Base-by-base conservation (phyloP, 164 flowering plant genomes). In the Malania oleifera region DNA sequence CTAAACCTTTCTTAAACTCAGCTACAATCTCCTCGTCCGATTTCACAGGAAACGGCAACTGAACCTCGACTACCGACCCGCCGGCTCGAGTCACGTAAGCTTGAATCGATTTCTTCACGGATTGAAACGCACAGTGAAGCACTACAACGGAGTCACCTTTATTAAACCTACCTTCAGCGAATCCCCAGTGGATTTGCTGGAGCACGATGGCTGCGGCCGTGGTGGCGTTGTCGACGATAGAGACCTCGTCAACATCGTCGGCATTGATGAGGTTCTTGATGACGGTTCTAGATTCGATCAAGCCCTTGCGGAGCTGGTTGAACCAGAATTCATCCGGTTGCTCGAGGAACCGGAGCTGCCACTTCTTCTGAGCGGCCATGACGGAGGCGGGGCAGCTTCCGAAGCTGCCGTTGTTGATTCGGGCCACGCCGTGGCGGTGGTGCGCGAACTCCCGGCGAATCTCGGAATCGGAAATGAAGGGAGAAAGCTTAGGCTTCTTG, bases 101-200 rank as follows among this genome's bases (percentile, higher is more conserved):
- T 20, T 90, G 77, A 17, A 90, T 76, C 3, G 96, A 87, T 56
- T 87, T 93, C 82, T 93, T 93, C 2, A 93, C 95, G 0, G 97
- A 75, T 1, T 92, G 95, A 43, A 83, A 88, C 1, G 96, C 87
- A 40, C 78, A 88, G 54, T 85, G 88, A 38, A 88, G 84, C 90
- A 93, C 82, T 7, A 90, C 70, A 13, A 58, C 91, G 5, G 75
- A 82, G 53, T 93, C 99, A 0, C 97, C 97, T 28, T 54, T 64
- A 20, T 58, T 37, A n/a, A 72, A 66, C 23, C 59, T 58, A 2
- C 76, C 74, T 0, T 72, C 70, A 5, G 55, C 49, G 22, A 77
- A 75, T 1, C 31, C 46, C 43, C 79, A 69, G 25, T 69, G 71
- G n/a, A 73, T 63, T 28, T 67, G 75, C 35, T 72, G 79, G 5